phyloP scores from a whole-genome alignment of 257 asterid genomes.

The Nicotiana undulata region DNA sequence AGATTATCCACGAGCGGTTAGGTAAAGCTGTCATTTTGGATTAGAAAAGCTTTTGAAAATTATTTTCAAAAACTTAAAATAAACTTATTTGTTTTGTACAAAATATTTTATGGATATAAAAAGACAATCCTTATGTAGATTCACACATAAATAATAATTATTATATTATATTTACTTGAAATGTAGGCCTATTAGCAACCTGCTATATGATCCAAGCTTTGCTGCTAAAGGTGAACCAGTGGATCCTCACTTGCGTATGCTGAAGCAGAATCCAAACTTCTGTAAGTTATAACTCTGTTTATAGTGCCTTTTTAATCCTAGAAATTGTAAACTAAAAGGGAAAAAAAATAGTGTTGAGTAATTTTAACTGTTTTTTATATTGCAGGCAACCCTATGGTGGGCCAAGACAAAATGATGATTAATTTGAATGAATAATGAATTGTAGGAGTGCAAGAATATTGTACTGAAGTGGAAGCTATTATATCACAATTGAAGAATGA shows the following conservation, averaged over 20 bases:
- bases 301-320: neutral
- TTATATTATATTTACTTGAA: neutral
- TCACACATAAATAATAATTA: neutral
- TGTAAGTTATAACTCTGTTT: neutral
- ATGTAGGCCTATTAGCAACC: neutral
- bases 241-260: neutral
- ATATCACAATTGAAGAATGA: too few species aligned
- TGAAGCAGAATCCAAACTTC: neutral
- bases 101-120: neutral
- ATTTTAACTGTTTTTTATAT: neutral
- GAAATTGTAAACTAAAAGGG: neutral
- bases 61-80: neutral
- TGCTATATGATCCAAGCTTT: neutral
- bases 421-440: neutral
- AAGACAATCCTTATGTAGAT: neutral
- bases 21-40: neutral
- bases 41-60: neutral
- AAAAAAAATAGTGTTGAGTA: neutral
- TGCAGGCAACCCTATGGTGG: neutral
- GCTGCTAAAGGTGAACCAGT: neutral
- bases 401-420: neutral
- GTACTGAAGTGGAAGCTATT: neutral
- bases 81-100: neutral
- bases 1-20: neutral
- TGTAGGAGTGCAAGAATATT: neutral